phyloP scores from a whole-genome alignment of 164 flowering plant species.

The Dillenia turbinata region DNA sequence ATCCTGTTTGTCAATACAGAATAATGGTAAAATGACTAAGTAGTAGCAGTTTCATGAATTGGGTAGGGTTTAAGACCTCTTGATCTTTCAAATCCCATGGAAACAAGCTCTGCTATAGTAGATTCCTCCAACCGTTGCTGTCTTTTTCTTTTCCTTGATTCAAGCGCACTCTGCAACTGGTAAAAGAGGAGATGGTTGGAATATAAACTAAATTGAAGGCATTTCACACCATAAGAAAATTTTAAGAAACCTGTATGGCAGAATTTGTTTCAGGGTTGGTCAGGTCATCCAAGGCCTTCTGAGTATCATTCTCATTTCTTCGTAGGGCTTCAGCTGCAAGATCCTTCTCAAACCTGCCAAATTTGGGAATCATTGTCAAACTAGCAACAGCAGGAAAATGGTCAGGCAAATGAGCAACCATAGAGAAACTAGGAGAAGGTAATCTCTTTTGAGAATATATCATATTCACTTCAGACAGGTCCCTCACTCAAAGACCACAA shows the following conservation, averaged over 20 bases:
- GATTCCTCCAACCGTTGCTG: slow-evolving; percentile 22
- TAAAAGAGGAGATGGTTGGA: slow-evolving; percentile 1
- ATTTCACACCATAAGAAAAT: not conserved
- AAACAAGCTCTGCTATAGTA: slow-evolving; percentile 45
- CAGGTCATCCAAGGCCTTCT: slow-evolving; percentile 81
- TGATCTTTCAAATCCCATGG: slow-evolving; percentile 83
- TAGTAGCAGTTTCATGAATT: not conserved
- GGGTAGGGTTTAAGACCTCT: slow-evolving; percentile 32
- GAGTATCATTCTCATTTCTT: slow-evolving; percentile 77
- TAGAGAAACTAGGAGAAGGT: no score
- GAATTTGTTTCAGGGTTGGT: slow-evolving; percentile 71
- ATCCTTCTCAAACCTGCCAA: slow-evolving; percentile 63
- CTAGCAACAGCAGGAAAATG: no score
- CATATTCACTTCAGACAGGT: no score
- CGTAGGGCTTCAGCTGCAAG: slow-evolving; percentile 93
- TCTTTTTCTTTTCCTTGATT: slow-evolving; percentile 65
- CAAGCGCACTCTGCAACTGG: slow-evolving; percentile 46
- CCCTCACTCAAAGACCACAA: no score
- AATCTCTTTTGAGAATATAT: no score
- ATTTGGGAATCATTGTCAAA: not conserved
- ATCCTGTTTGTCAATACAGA: no score
- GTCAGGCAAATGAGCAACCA: no score
- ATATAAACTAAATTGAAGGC: not conserved
- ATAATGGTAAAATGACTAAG: no score
- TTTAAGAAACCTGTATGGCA: slow-evolving; percentile 46